Base-by-base conservation (phyloP, 345 rosid species). In the Populus tremula region DNA sequence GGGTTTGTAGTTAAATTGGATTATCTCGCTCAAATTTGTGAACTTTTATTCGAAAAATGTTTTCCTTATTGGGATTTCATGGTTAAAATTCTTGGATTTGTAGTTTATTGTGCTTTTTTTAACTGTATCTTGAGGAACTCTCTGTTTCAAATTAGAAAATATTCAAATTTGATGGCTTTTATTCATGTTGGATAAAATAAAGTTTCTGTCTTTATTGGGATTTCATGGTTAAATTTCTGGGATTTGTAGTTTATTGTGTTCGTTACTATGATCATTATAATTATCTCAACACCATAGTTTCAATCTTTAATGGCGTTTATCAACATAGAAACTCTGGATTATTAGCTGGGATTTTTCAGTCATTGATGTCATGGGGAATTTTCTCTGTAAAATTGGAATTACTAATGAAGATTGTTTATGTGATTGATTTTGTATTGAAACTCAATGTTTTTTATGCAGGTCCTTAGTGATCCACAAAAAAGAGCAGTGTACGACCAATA, bases 401-500 rank as follows among this genome's bases (percentile, higher is more conserved):
- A 11, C 9, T 8, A 56, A 14, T n/a, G 14, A 13, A 45, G 17
- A 13, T 45, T 13, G 17, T 1, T 45, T 11, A 11, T 59, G n/a
- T 59, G 63, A 59, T 10, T 23, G 68, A 16, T 65, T n/a, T 20
- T 14, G 50, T 69, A 38, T 17, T 33, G 29, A 53, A 75, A 36
- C 67, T 69, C 36, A 17, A 38, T 63, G 53, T 59, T 49, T 43
- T 67, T 20, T 5, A 16, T 54, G 69, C 62, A 81, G 84, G 80
- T 81, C 59, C 77, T 81, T 7, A 77, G 84, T 62, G 84, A 81
- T 72, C 70, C 75, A 2, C 80, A 72, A 47, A 81, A 81, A 69
- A 76, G 65, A 70, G 80, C 77, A 72, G 77, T 81, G 23, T 81
- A 81, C 68, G 84, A 81, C 69, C 80, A 76, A 23, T 81, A 76